Conservation (phyloP, 2,329 filamentous ascomycete genomes). For the Polytolypa hystricis region DNA sequence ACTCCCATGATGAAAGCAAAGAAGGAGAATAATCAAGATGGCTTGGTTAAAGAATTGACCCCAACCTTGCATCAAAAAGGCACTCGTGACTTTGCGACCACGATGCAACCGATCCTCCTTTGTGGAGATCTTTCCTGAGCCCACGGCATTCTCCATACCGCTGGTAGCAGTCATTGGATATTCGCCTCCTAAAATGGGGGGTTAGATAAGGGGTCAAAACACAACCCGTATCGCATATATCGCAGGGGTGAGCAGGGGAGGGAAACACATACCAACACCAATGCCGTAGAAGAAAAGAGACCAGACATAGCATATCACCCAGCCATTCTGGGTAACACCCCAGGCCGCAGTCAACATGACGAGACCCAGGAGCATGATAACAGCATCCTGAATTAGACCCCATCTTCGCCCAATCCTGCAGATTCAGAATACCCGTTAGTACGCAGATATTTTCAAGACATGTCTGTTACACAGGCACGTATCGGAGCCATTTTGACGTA, state of each 20-base stretch:
- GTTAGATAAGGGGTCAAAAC: background rate
- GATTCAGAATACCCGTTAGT: too few species aligned
- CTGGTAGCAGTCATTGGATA: slow-evolving; percentile 96
- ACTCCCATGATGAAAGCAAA: slow-evolving; percentile 75
- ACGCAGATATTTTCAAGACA: too few species aligned
- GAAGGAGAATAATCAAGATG: slow-evolving; percentile 70
- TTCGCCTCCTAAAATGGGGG: slow-evolving; percentile 58
- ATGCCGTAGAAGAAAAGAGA: slow-evolving; percentile 83
- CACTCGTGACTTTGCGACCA: slow-evolving; percentile 87
- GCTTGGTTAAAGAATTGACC: slow-evolving; percentile 92
- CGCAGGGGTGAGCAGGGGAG: slow-evolving; percentile 5
- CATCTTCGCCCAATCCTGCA: slow-evolving; percentile 76
- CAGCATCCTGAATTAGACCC: slow-evolving; percentile 89
- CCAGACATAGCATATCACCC: slow-evolving; percentile 96
- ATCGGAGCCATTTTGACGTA: too few species aligned
- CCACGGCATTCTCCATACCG: slow-evolving; percentile 82
- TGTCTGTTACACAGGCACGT: too few species aligned
- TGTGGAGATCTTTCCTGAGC: slow-evolving; percentile 78
- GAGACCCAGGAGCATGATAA: slow-evolving; percentile 88
- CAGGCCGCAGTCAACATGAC: slow-evolving; percentile 85
- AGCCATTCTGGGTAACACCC: slow-evolving; percentile 77
- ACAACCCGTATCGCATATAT: slow-evolving; percentile 23
- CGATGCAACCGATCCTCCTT: slow-evolving; percentile 89
- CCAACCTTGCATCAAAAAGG: slow-evolving; percentile 98
- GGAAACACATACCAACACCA: slow-evolving; percentile 32